A percentile compares a stretch with the other conserved stretches of the same genome.
These are phyloP conservation scores for Dryas alaskensis DNA, from an alignment of 306 rosid genomes.

Conservation along the genomic window DNA sequence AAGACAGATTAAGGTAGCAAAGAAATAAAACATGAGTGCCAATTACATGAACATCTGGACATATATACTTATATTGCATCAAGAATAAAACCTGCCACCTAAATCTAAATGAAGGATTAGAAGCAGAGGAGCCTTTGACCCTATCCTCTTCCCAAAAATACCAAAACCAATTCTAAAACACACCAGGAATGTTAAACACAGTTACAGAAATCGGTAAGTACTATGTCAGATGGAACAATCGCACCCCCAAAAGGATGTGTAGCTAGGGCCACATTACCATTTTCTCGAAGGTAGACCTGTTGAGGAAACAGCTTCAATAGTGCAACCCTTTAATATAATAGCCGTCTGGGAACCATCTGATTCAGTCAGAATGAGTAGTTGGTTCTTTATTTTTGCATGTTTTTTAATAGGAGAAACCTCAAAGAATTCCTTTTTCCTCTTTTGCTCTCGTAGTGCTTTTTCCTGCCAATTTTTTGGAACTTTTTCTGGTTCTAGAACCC, in stretches of 20 bases:
- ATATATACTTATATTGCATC: too few species aligned
- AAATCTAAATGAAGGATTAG: not conserved
- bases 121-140: not conserved
- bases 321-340: conserved; percentile 57
- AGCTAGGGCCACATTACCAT: conserved; percentile 52
- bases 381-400: conserved; percentile 54
- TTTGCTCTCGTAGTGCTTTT: conserved; percentile 47
- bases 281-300: conserved; percentile 62
- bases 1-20: not conserved
- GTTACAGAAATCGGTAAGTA: not conserved
- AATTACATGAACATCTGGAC: not conserved
- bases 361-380: conserved; percentile 53
- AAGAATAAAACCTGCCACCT: not conserved
- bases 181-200: not conserved
- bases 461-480: conserved; percentile 47
- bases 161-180: not conserved
- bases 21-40: not conserved
- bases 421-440: conserved; percentile 52
- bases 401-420: conserved; percentile 69
- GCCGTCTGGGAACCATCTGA: conserved; percentile 47
- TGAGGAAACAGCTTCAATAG: conserved; percentile 77
- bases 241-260: conserved; percentile 3
- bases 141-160: not conserved
- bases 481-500: conserved; percentile 75
- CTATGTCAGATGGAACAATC: not conserved